phyloP scores from a whole-genome alignment of 2,329 filamentous ascomycete species.

The Raffaelea albimanens region DNA sequence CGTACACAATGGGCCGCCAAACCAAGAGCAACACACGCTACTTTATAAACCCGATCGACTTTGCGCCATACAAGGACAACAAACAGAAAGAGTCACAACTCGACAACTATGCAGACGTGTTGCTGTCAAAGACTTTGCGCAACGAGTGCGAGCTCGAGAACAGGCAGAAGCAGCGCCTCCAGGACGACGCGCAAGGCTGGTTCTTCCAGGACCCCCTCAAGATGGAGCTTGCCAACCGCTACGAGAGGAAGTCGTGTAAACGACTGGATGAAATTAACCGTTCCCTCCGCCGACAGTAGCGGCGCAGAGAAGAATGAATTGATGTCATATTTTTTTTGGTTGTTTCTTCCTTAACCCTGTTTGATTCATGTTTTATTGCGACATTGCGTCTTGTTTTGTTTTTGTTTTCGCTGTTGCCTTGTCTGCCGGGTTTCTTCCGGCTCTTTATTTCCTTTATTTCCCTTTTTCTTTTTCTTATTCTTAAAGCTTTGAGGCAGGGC shows the following conservation, averaged over 20 bases:
- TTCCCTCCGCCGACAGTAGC: slow-evolving; percentile 7
- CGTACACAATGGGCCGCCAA: slow-evolving; percentile 64
- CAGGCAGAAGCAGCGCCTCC: slow-evolving; percentile 52
- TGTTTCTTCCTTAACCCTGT: too few relatives aligned
- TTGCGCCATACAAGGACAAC: slow-evolving; percentile 39
- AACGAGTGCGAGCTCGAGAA: slow-evolving; percentile 68
- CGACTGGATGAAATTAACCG: slow-evolving; percentile 37
- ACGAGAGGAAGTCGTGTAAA: slow-evolving; percentile 42
- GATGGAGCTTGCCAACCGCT: slow-evolving; percentile 57
- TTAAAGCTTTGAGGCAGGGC: too few relatives aligned
- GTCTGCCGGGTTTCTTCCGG: too few relatives aligned
- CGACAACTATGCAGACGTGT: slow-evolving; percentile 67
- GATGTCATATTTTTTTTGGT: too few relatives aligned
- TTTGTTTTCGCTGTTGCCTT: too few relatives aligned
- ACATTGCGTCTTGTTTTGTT: too few relatives aligned
- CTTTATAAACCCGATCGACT: slow-evolving; percentile 72
- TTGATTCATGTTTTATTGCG: too few relatives aligned
- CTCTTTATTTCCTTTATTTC: not conserved
- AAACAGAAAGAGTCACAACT: slow-evolving; percentile 61
- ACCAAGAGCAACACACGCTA: slow-evolving; percentile 70
- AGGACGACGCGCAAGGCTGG: slow-evolving; percentile 78
- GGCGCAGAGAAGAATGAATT: not conserved
- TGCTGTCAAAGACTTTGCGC: slow-evolving; percentile 58
- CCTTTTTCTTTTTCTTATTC: not conserved
- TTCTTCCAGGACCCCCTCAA: slow-evolving; percentile 74